Evolutionary conservation across 1,284 basidiomycete species (phyloP).

Genomic region (Vanrija sp.): DNA sequence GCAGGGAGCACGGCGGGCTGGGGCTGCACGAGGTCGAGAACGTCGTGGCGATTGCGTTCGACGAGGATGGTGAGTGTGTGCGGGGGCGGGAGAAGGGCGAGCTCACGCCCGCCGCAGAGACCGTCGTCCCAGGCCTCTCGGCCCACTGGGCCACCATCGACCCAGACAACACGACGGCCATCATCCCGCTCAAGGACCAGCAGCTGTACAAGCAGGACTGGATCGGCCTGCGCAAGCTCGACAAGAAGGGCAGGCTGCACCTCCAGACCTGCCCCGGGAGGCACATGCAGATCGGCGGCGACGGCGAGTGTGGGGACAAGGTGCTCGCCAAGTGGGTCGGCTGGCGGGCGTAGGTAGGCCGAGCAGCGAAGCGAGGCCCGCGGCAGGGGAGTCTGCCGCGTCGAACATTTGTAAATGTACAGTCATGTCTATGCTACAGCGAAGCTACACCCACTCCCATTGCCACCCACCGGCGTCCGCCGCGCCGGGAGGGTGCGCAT

Average conservation of each 20-base stretch:
- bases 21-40: constrained; percentile 43
- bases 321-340: constrained; percentile 48
- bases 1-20: constrained; percentile 23
- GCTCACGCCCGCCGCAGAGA: not conserved
- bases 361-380: not conserved
- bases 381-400: too few species aligned
- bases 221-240: constrained; percentile 75
- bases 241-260: constrained; percentile 64
- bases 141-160: constrained; percentile 43
- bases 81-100: not conserved
- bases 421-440: not conserved
- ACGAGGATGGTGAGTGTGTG: constrained; percentile 39
- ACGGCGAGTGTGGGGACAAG: constrained; percentile 49
- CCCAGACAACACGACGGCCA: constrained; percentile 43
- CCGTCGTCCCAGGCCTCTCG: constrained; percentile 42
- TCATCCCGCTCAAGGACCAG: constrained; percentile 71
- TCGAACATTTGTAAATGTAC: not conserved
- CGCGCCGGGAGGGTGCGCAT: not conserved
- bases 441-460: constrained; percentile 2
- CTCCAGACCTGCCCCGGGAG: constrained; percentile 68
- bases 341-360: constrained; percentile 11
- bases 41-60: constrained; percentile 49
- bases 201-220: constrained; percentile 79
- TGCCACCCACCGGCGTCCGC: not conserved
- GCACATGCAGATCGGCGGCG: constrained; percentile 81